Evolutionary conservation across 768 basidiomycete genomes (phyloP).

Genomic region (Mycena latifolia): DNA sequence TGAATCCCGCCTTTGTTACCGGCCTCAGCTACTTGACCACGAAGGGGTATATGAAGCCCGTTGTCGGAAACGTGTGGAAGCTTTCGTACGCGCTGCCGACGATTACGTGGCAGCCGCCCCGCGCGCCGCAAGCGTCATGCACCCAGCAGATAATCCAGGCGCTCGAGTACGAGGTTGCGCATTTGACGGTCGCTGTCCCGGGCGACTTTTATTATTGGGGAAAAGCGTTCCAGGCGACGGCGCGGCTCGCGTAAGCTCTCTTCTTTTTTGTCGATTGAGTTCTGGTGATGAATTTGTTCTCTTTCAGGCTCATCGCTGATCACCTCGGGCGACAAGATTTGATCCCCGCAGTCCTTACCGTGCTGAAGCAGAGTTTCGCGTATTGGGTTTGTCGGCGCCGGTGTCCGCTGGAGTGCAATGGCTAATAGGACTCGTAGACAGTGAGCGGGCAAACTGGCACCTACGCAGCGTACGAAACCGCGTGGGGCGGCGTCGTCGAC

Average conservation of each 20-base stretch:
- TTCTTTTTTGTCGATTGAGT: not conserved
- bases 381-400: slow-evolving; percentile 40
- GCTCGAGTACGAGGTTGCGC: slow-evolving; percentile 61
- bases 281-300: not conserved
- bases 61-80: slow-evolving; percentile 47
- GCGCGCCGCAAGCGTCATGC: slow-evolving; percentile 47
- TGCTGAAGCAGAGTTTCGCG: slow-evolving; percentile 41
- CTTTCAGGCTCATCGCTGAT: slow-evolving; percentile 46
- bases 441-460: slow-evolving; percentile 31
- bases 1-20: slow-evolving; percentile 40
- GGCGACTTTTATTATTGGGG: slow-evolving; percentile 51
- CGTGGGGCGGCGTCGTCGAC: slow-evolving; percentile 51
- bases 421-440: not conserved
- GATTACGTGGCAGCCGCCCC: slow-evolving; percentile 49
- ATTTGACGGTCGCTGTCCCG: slow-evolving; percentile 60
- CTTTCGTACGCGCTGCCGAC: slow-evolving; percentile 46
- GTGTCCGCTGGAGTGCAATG: not conserved
- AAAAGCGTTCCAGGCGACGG: slow-evolving; percentile 41
- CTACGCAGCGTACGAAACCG: slow-evolving; percentile 48
- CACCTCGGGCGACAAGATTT: slow-evolving; percentile 47
- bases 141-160: slow-evolving; percentile 43
- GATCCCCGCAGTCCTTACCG: slow-evolving; percentile 41
- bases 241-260: slow-evolving; percentile 45
- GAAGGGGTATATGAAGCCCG: slow-evolving; percentile 50
- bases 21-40: slow-evolving; percentile 47